Base-by-base conservation (phyloP, 805 yeast genomes). In the Nakazawaea laoshanensis region DNA sequence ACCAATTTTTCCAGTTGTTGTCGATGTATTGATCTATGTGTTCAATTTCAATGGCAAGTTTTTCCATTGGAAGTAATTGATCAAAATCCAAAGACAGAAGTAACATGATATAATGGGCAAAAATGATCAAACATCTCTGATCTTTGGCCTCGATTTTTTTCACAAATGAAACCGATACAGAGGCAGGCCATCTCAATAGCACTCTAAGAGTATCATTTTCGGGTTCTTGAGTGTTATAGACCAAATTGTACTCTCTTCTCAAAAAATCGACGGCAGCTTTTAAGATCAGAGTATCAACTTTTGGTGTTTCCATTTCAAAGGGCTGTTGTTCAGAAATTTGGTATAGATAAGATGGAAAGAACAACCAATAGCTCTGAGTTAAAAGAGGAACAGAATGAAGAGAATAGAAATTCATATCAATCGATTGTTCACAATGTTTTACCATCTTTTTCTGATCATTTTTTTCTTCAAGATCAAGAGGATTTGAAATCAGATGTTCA, bases 71-170 rank as follows among this genome's bases (percentile, higher is more conserved):
- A 7, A 25, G 5, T 12, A 32, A 18, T 3, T 19, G n/a, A 8
- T 26, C 24, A 20, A 32, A 32, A 15, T 32, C 30, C 9, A 32
- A 19, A 5, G 35, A 32, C 25, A 26, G 30, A 4, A 32, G 13
- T 18, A 32, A 19, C 35, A 32, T 24, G 9, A 32, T 15, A 26
- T 13, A 32, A 32, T 32, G 35, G 6, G 35, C 35, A 9, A 18
- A 11, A 2, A 32, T 14, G 15, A 32, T 25, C 14, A 32, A n/a
- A 11, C 20, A n/a, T 7, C 35, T 9, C 4, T n/a, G 35, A 15
- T 32, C 24, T n/a, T 26, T 16, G 10, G 7, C 9, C 6, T 12
- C 19, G 10, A 32, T 9, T 8, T 19, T 19, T 6, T 13, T 14
- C 13, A 13, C 9, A 18, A 32, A 32, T 4, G 17, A 12, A 7